phyloP scores from a whole-genome alignment of 2,329 filamentous ascomycete species.

The Trichoderma koningiopsis region DNA sequence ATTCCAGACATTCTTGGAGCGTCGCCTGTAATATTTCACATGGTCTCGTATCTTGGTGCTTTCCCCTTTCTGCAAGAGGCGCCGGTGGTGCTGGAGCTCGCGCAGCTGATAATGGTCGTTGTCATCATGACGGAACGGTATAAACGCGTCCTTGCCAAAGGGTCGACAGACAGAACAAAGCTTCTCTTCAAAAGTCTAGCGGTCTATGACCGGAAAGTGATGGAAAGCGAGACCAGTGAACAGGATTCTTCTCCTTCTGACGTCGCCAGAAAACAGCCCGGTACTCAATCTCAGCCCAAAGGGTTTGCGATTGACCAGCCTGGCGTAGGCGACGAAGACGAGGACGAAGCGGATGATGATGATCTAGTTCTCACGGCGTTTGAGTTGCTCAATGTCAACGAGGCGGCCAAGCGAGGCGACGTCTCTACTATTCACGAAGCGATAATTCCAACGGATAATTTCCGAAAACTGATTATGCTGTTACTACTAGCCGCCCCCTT shows the following conservation, averaged over 20 bases:
- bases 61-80: conserved; percentile 74
- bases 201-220: conserved; percentile 65
- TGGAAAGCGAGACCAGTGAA: conserved; percentile 34
- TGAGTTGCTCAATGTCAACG: conserved; percentile 65
- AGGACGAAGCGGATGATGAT: conserved; percentile 57
- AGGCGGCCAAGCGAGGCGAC: conserved; percentile 59
- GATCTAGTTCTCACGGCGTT: conserved; percentile 69
- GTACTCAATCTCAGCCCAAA: conserved; percentile 32
- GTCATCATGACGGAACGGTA: conserved; percentile 73
- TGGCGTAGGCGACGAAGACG: conserved; percentile 47
- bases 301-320: conserved; percentile 53
- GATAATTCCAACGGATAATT: conserved; percentile 73
- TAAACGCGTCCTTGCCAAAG: conserved; percentile 61
- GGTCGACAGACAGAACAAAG: conserved; percentile 60
- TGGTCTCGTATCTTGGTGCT: conserved; percentile 69
- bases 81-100: conserved; percentile 68
- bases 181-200: conserved; percentile 72
- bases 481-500: conserved; percentile 68
- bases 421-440: conserved; percentile 59
- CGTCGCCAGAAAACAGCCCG: neutral
- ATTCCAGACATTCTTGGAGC: conserved; percentile 69
- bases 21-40: conserved; percentile 70
- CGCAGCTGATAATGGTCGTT: conserved; percentile 71
- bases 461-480: conserved; percentile 70
- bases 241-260: neutral